Base-by-base conservation (phyloP, 192 early-diverging fungal genomes). In the Lobosporangium transversale region DNA sequence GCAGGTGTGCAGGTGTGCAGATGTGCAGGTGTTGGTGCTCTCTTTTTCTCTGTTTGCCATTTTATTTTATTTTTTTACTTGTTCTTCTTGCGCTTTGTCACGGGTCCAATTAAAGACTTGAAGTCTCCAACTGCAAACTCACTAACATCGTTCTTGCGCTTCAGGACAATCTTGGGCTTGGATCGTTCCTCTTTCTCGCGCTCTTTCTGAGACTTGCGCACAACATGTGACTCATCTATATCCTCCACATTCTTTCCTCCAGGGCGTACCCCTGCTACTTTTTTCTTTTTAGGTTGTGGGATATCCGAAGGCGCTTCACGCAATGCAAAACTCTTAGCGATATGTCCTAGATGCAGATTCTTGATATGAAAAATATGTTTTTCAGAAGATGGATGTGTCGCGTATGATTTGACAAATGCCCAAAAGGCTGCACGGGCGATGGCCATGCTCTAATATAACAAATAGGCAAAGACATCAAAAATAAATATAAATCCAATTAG, bases 311-410 rank as follows among this genome's bases (percentile, higher is more conserved):
- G 98, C 4, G 94, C 90, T 67, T 98, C 98, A 26, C 95, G 88
- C 50, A 99, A 83, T n/a, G 88, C 95, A 89, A 99, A 99, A 20
- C 91, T 85, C 81, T 98, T 98, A 49, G 97, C 98, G 63, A 97
- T 80, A 73, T 99, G 98, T 6, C 98, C 98, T 58, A 98, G 83
- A 81, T 99, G 98, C 67, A 99, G 81, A 60, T 94, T 93, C 54
- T 90, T 89, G 65, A 98, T 84, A 68, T 99, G 96, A 86, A 99
- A 99, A 24, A 99, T 92, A 36, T 92, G 90, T 40, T 91, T 91
- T 70, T 97, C 94, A 0, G 88, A 65, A 20, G 94, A 76, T 2
- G 86, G 75, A 78, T 99, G 96, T 1, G 98, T 98, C 6, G 97
- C 92, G 67, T 99, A 99, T 0, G 96, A 92, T 29, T 96, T 92